Percentiles rank a stretch among this genome's conserved stretches.
Evolutionary conservation across 192 early-diverging fungal species (phyloP).

Genomic region (Backusella tarrabulga): DNA sequence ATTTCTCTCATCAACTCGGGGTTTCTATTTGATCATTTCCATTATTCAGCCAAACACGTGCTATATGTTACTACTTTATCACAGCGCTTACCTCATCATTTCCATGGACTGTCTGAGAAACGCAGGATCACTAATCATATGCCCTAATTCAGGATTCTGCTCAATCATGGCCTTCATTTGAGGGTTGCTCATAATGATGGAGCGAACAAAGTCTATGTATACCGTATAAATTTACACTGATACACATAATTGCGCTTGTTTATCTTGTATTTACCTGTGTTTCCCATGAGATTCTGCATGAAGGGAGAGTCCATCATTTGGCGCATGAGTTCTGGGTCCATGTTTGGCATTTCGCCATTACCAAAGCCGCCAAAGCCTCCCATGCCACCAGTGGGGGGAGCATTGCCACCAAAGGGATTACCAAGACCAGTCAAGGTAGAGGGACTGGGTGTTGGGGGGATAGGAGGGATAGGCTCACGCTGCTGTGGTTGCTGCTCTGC

Average conservation of each 20-base stretch:
- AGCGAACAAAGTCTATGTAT: constrained; percentile 48
- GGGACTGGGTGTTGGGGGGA: constrained; percentile 7
- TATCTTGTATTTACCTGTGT: constrained; percentile 24
- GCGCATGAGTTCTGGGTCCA: constrained; percentile 37
- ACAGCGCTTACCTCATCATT: constrained; percentile 38
- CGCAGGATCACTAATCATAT: constrained; percentile 59
- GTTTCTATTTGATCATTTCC: constrained; percentile 36
- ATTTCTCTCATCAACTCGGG: constrained; percentile 62
- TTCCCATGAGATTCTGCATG: constrained; percentile 36
- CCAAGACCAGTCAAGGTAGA: neutral
- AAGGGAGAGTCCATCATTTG: constrained; percentile 40
- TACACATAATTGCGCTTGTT: neutral
- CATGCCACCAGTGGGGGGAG: neutral
- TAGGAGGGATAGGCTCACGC: constrained; percentile 16
- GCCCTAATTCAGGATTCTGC: constrained; percentile 61
- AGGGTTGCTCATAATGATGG: constrained; percentile 62
- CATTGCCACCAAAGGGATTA: neutral
- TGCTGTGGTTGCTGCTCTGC: constrained; percentile 12
- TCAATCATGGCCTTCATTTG: constrained; percentile 58
- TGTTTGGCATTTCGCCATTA: constrained; percentile 14
- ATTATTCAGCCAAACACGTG: neutral
- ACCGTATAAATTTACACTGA: neutral
- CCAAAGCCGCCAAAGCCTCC: constrained; percentile 7
- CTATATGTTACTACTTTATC: neutral
- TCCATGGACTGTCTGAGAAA: constrained; percentile 57